phyloP scores from a whole-genome alignment of 1,284 basidiomycete species.

The Takashimella koratensis region DNA sequence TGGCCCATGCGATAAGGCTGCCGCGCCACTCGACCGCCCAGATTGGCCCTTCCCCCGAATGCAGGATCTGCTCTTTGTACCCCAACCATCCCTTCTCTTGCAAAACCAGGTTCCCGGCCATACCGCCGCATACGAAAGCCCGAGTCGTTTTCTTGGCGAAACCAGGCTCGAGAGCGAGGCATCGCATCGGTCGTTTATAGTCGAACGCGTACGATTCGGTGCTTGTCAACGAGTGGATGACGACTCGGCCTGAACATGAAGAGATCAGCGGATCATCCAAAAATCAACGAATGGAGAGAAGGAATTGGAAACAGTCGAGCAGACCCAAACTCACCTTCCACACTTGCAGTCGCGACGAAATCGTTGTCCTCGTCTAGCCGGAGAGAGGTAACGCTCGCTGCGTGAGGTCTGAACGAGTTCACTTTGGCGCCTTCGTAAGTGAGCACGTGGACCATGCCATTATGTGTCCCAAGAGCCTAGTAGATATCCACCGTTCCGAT shows the following conservation, averaged over 20 bases:
- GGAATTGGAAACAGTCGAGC: slow-evolving; percentile 20
- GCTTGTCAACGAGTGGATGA: slow-evolving; percentile 77
- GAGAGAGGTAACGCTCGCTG: slow-evolving; percentile 84
- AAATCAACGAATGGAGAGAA: slow-evolving; percentile 29
- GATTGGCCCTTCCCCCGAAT: slow-evolving; percentile 88
- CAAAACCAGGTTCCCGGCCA: slow-evolving; percentile 79
- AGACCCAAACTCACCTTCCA: slow-evolving; percentile 68
- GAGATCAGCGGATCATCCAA: neutral
- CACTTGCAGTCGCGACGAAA: slow-evolving; percentile 86
- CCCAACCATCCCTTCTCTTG: slow-evolving; percentile 97
- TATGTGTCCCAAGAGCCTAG: slow-evolving; percentile 84
- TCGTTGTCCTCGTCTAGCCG: slow-evolving; percentile 80
- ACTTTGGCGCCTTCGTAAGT: slow-evolving; percentile 74
- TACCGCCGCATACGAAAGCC: slow-evolving; percentile 89
- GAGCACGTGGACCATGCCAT: slow-evolving; percentile 83
- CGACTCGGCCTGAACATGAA: slow-evolving; percentile 65
- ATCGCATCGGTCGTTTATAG: slow-evolving; percentile 87
- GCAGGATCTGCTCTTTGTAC: slow-evolving; percentile 82
- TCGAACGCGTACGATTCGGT: slow-evolving; percentile 84
- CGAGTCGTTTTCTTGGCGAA: slow-evolving; percentile 77
- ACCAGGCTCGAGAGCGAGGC: slow-evolving; percentile 83
- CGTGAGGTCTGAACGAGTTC: slow-evolving; percentile 87
- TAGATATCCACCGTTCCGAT: too few species aligned
- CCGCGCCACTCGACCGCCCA: slow-evolving; percentile 87
- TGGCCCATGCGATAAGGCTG: slow-evolving; percentile 91